Conservation (phyloP, 2,329 filamentous ascomycete species). For the Beauveria scarabaeidicola region DNA sequence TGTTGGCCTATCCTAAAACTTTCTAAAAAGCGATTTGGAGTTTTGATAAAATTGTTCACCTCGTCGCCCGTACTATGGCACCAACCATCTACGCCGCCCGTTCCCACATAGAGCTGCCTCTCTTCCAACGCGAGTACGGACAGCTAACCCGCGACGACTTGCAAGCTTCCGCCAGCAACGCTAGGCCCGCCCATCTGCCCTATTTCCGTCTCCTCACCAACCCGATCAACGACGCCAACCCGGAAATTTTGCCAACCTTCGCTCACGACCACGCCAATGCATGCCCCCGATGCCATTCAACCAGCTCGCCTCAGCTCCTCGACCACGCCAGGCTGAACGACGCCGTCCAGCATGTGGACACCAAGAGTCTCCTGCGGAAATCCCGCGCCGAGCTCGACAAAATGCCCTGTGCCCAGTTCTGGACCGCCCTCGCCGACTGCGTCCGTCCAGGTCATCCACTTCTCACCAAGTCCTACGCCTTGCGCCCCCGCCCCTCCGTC, state of each 20-base stretch:
- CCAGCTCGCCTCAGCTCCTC: background rate
- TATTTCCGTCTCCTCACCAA: background rate
- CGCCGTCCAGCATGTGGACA: background rate
- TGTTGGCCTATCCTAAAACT: too few species aligned
- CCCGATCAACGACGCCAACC: background rate
- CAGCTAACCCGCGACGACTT: background rate
- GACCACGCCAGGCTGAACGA: background rate
- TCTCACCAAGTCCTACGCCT: background rate
- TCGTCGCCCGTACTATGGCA: too few species aligned
- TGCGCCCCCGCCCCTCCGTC: background rate
- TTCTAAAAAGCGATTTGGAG: too few species aligned
- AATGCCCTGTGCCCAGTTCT: background rate
- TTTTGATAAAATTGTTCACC: too few species aligned
- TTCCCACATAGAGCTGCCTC: background rate
- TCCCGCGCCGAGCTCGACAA: background rate
- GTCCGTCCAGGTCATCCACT: background rate
- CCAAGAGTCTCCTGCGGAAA: background rate
- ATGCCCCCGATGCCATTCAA: background rate
- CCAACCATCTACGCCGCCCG: background rate
- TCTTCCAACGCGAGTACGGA: background rate
- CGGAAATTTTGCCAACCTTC: background rate
- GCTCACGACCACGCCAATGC: background rate
- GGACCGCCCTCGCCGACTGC: background rate
- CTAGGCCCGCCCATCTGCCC: background rate
- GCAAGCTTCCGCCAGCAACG: background rate